Base-by-base conservation (phyloP, 768 basidiomycete genomes). In the Saitozyma sp. region DNA sequence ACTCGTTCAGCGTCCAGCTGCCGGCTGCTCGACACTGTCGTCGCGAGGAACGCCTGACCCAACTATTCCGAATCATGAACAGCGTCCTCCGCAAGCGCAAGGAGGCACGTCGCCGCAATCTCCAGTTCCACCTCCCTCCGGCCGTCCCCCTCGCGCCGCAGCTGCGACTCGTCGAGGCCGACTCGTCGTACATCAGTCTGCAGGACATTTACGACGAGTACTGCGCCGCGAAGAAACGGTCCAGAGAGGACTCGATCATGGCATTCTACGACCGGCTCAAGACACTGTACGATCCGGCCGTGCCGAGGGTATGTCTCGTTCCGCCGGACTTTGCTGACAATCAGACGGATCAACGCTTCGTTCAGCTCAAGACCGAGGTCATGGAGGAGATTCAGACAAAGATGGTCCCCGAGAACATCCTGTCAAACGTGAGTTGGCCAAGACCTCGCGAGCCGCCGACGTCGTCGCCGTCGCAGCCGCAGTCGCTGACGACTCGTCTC, bases 161-260 rank as follows among this genome's bases (percentile, higher is more conserved):
- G 59, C 84, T 93, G 49, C 89, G 96, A 45, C 81, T 99, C 49
- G 85, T 95, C 60, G 92, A 96, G 77, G 90, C 88, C 59, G 95
- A 98, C 78, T 86, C 89, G 0, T 96, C 94, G 0, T 94, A 96
- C 73, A 84, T 92, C 70, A 88, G 88, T 0, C 82, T 99, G 43
- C 90, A 90, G 46, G 96, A 99, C 67, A 89, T 99, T 57, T 96
- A 91, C 76, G 96, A 99, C 75, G 85, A 89, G 17, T 89, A 91
- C 76, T 94, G 92, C 76, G 84, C 88, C 62, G 84, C 85, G 60
- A 82, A 80, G 41, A 87, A 90, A 13, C 86, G 95, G 65, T 84
- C 86, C 1, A 85, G 89, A 66, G 96, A 98, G 79, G 91, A 96
- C 61, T 91, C 94, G 0, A 86, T 92, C 48, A 82, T 98, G 43